Percentiles rank a stretch among this genome's conserved stretches.
These are phyloP conservation scores for Backusella morwellensis DNA, from an alignment of 192 early-diverging fungal species.

Conservation along the genomic window DNA sequence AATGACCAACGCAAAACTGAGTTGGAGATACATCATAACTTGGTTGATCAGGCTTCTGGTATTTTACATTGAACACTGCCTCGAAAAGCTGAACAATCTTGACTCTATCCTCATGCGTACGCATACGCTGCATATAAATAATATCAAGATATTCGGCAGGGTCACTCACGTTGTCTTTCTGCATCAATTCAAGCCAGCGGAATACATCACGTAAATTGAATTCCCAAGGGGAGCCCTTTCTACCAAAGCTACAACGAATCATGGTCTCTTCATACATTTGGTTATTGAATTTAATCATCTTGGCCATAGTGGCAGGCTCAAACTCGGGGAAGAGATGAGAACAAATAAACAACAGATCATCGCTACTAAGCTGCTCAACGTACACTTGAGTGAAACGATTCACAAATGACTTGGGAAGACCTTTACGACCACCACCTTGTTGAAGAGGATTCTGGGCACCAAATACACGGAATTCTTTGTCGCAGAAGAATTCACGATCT, in stretches of 20 bases:
- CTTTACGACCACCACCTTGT: constrained; percentile 98
- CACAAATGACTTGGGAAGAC: constrained; percentile 95
- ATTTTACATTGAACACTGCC: constrained; percentile 49
- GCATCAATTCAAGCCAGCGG: constrained; percentile 87
- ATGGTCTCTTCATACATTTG: constrained; percentile 85
- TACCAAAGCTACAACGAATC: constrained; percentile 68
- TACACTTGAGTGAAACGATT: constrained; percentile 97
- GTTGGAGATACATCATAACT: constrained; percentile 50
- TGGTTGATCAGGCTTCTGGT: constrained; percentile 37
- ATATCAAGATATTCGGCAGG: constrained; percentile 75
- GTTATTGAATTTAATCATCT: constrained; percentile 83
- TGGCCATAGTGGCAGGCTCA: constrained; percentile 43
- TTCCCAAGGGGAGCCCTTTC: constrained; percentile 91
- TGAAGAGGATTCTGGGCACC: constrained; percentile 96
- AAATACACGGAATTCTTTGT: constrained; percentile 87
- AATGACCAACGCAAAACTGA: constrained; percentile 60
- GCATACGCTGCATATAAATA: constrained; percentile 90
- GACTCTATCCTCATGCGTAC: constrained; percentile 72
- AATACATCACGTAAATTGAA: constrained; percentile 98
- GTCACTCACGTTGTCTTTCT: constrained; percentile 45
- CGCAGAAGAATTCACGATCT: constrained; percentile 79
- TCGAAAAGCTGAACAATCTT: constrained; percentile 55
- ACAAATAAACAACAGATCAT: constrained; percentile 82
- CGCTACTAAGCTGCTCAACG: constrained; percentile 74
- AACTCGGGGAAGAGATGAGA: constrained; percentile 52